phyloP scores from a whole-genome alignment of 2,329 filamentous ascomycete genomes.

The Botrytis porri region DNA sequence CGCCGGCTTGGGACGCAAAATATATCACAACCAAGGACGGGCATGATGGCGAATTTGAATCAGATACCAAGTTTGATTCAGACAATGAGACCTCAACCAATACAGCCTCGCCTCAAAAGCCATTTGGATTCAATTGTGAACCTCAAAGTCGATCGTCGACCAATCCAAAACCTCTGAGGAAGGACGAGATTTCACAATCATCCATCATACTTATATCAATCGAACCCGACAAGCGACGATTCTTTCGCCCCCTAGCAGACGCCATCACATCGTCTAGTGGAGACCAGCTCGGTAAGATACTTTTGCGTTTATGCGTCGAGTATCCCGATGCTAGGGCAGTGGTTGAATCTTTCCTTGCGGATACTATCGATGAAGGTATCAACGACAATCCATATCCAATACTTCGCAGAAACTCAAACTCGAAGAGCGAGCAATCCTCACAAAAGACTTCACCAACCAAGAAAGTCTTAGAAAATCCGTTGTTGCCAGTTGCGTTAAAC shows the following conservation, averaged over 20 bases:
- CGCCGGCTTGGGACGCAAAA: neutral
- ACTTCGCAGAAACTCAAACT: neutral
- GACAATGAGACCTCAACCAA: neutral
- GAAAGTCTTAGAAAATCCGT: too few species aligned
- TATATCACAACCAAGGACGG: neutral
- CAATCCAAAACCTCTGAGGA: neutral
- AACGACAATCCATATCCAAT: neutral
- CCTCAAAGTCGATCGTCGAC: neutral
- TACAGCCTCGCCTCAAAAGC: neutral
- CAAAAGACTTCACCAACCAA: neutral
- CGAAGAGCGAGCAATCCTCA: neutral
- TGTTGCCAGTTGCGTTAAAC: neutral
- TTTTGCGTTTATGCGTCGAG: slow-evolving; percentile 9
- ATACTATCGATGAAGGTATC: neutral
- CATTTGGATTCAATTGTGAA: neutral
- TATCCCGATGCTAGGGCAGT: slow-evolving; percentile 10
- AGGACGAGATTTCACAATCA: neutral
- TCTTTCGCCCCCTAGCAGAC: slow-evolving; percentile 14
- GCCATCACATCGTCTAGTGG: slow-evolving; percentile 4
- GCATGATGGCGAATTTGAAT: neutral
- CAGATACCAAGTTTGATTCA: neutral
- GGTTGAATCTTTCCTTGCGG: slow-evolving; percentile 11
- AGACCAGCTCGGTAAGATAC: neutral
- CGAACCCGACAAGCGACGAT: slow-evolving; percentile 4
- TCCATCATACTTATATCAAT: slow-evolving; percentile 5